Evolutionary conservation across 1,139 yeast genomes (phyloP).

Genomic region (Eremothecium coryli): DNA sequence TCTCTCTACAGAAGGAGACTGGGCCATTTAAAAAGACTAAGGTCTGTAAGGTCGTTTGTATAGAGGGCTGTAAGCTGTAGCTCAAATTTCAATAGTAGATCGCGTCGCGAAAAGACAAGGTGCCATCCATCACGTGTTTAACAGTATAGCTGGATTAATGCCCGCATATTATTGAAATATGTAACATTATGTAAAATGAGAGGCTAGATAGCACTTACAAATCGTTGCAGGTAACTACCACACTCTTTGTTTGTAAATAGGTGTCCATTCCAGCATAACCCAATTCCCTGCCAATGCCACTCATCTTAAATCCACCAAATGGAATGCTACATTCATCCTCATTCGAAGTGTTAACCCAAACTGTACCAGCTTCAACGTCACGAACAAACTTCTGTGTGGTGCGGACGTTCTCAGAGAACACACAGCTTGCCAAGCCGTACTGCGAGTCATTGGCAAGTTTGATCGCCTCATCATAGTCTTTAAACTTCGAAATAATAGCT

Average conservation of each 20-base stretch:
- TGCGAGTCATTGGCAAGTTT: slow-evolving; percentile 60
- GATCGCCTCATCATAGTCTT: slow-evolving; percentile 62
- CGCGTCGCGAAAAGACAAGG: too few relatives aligned
- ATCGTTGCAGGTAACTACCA: too few relatives aligned
- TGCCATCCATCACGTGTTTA: too few relatives aligned
- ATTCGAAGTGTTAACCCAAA: slow-evolving; percentile 79
- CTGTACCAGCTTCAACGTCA: slow-evolving; percentile 68
- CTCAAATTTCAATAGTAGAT: too few relatives aligned
- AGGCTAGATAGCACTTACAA: too few relatives aligned
- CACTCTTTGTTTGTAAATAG: slow-evolving; percentile 74
- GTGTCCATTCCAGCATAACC: slow-evolving; percentile 73
- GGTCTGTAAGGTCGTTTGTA: too few relatives aligned
- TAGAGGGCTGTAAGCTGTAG: too few relatives aligned
- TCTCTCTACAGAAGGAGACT: neutral
- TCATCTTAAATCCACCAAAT: slow-evolving; percentile 74
- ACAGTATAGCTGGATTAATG: too few relatives aligned
- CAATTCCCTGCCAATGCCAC: slow-evolving; percentile 83
- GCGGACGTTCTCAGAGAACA: slow-evolving; percentile 58
- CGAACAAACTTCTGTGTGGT: slow-evolving; percentile 55
- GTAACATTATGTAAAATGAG: too few relatives aligned
- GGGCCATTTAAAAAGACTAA: neutral
- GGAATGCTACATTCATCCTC: slow-evolving; percentile 71
- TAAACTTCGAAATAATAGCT: slow-evolving; percentile 63
- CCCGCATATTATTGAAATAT: too few relatives aligned
- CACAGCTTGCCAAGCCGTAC: slow-evolving; percentile 74